Base-by-base conservation (phyloP, 495 filamentous ascomycete genomes). In the Endocarpon pusillum region DNA sequence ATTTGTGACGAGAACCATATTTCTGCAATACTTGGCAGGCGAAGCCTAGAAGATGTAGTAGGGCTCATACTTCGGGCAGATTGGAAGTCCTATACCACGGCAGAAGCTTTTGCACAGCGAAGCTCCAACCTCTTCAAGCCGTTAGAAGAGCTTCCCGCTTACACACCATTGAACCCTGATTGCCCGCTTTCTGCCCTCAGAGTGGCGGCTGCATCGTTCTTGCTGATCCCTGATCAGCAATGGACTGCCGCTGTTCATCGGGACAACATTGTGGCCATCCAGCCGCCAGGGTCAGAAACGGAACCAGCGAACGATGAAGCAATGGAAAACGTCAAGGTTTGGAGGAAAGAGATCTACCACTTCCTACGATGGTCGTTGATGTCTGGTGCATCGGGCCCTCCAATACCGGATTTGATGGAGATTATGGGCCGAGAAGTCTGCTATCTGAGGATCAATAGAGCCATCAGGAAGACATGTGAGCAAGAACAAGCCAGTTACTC, bases 301-400 rank as follows among this genome's bases (percentile, higher is more conserved):
- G n/a, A 11, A 19, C 33, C 19, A 19, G 39, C 3, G 29, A 7
- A 9, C 9, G 18, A 15, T 32, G 7, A 14, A 9, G 6, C 15
- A 12, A 11, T 21, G 1, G 36, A 40, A 16, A 35, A 46, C 9
- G 34, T 17, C n/a, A 57, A 51, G 40, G 32, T 43, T 12, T 58
- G 54, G 43, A 62, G 66, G 43, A 61, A 55, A 40, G 50, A 52
- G 29, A 42, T 61, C 4, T 65, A 73, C 43, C 54, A 62, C 26
- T 68, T 76, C 39, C 52, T 85, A 35, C 68, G 82, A 31, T 79
- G 81, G 72, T 73, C 73, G 1, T 32, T 87, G 20, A 48, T 60
- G 0, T 76, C 56, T 12, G 67, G 64, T 6, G 54, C 55, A 7
- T 54, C 65, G 3, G 82, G 82, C 0, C 74, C 77, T 9, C 46